Percentiles rank a stretch among this genome's conserved stretches.
phyloP scores from a whole-genome alignment of 2,329 filamentous ascomycete genomes.

The Claviceps sp. region DNA sequence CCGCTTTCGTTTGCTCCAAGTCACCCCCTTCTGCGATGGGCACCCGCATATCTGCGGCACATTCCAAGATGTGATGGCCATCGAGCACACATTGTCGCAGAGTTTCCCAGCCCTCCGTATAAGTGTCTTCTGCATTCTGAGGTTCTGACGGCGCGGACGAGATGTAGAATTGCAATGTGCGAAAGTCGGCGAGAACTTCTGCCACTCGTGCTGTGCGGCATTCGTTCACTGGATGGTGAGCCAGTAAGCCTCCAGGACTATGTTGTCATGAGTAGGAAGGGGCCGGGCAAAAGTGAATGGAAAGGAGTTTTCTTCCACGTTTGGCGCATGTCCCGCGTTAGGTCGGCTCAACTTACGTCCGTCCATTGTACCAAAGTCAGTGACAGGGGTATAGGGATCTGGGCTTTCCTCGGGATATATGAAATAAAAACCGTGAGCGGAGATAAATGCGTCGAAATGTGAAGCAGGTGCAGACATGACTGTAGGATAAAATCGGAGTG shows the following conservation, averaged over 20 bases:
- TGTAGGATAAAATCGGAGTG: not conserved
- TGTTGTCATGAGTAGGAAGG: no score
- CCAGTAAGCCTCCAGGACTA: not conserved
- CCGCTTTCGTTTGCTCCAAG: constrained; percentile 47
- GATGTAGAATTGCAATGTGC: constrained; percentile 48
- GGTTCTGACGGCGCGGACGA: constrained; percentile 43
- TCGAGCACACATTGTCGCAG: constrained; percentile 49
- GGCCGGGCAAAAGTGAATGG: not conserved
- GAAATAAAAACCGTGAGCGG: not conserved
- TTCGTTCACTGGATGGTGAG: constrained; percentile 37
- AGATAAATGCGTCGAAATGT: not conserved
- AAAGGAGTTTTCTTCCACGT: no score
- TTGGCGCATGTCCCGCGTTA: not conserved
- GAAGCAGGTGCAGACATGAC: constrained; percentile 2
- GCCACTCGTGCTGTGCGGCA: constrained; percentile 46
- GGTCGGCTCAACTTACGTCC: constrained; percentile 11
- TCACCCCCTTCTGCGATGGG: constrained; percentile 38
- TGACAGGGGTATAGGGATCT: not conserved
- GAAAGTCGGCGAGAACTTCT: constrained; percentile 49
- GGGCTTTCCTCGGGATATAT: constrained; percentile 1
- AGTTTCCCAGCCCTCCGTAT: constrained; percentile 49
- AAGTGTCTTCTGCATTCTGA: constrained; percentile 41
- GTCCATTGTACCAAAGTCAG: constrained; percentile 11
- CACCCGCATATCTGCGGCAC: constrained; percentile 47
- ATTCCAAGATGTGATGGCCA: constrained; percentile 51